Evolutionary conservation across 164 flowering plant species (phyloP).

Genomic region (Santalum album): DNA sequence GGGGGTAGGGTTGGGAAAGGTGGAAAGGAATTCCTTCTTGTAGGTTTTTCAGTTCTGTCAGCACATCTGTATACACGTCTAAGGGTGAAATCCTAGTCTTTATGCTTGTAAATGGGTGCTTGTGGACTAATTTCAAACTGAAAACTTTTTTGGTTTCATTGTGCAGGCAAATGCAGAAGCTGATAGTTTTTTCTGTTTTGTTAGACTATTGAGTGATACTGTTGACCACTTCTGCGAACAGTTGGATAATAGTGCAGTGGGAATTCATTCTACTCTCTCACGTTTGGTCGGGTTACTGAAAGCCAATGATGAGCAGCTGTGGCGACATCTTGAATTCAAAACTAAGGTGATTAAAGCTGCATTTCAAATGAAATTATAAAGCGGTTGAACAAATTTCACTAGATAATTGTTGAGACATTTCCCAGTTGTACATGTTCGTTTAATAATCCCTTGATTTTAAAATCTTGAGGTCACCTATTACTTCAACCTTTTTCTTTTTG

Average conservation of each 20-base stretch:
- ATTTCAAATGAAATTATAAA: too few relatives aligned
- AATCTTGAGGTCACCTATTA: too few relatives aligned
- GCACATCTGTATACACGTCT: too few relatives aligned
- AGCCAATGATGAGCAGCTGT: constrained; percentile 51
- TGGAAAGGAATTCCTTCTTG: too few relatives aligned
- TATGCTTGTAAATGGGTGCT: not conserved
- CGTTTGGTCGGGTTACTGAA: constrained; percentile 48
- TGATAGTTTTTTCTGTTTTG: constrained; percentile 73
- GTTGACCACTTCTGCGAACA: constrained; percentile 74
- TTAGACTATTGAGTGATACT: constrained; percentile 55
- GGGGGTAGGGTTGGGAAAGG: too few relatives aligned
- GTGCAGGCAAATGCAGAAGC: constrained; percentile 70
- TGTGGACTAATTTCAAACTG: not conserved
- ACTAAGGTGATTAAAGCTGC: constrained; percentile 26
- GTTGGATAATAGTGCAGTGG: constrained; percentile 53
- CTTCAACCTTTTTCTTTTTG: too few relatives aligned
- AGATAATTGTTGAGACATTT: too few relatives aligned
- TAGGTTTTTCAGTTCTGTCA: too few relatives aligned
- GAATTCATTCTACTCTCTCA: constrained; percentile 57
- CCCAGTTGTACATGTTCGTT: too few relatives aligned
- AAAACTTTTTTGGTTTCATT: not conserved
- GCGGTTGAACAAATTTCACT: too few relatives aligned
- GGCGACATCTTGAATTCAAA: constrained; percentile 58
- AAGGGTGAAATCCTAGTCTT: too few relatives aligned
- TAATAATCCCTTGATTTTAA: not conserved